Base-by-base conservation (phyloP, 2,329 filamentous ascomycete genomes). In the Ceratocystis albifundus region DNA sequence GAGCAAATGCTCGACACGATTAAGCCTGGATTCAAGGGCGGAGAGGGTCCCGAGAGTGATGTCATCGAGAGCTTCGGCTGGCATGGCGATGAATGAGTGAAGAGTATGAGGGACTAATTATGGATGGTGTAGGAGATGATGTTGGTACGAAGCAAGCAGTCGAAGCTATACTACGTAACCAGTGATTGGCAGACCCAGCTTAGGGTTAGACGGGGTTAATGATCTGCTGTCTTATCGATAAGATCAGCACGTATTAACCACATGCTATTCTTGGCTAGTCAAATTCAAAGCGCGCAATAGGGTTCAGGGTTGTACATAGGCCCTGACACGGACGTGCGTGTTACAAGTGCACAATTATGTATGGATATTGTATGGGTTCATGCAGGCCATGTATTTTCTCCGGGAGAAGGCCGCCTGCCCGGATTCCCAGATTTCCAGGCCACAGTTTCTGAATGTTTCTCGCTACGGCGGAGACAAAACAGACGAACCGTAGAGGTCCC, bases 1-100 rank as follows among this genome's bases (percentile, higher is more conserved):
- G 57, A 86, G 77, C 2, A 85, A 73, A 70, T 85, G 82, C 70
- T 86, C 84, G 67, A 86, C 76, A 59, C 83, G 82, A 17, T 79
- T 74, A 10, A 86, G 78, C n/a, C 84, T 83, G 63, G 80, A 76
- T 71, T 85, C 82, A 45, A 86, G 78, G 30, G 85, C 76, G 53
- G 77, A 78, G 68, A 86, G 78, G 0, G 83, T 85, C 44, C 79
- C 76, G 7, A 84, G 74, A 0, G 81, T 79, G 3, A 81, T 83
- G 65, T 79, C 76, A 71, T 84, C 81, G 15, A 65, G 46, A 28
- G 83, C 74, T 6, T 75, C 73, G 68, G 70, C 72, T 50, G 74
- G 72, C 74, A 76, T 76, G 55, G 20, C 61, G 62, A 30, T 10
- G 46, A 12, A 22, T 65, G 55, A 7, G 12, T 4, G 15, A n/a